A percentile compares a stretch with the other conserved stretches of the same genome.
phyloP scores from a whole-genome alignment of 176 grass and related monocot genomes.

The Puya raimondii region DNA sequence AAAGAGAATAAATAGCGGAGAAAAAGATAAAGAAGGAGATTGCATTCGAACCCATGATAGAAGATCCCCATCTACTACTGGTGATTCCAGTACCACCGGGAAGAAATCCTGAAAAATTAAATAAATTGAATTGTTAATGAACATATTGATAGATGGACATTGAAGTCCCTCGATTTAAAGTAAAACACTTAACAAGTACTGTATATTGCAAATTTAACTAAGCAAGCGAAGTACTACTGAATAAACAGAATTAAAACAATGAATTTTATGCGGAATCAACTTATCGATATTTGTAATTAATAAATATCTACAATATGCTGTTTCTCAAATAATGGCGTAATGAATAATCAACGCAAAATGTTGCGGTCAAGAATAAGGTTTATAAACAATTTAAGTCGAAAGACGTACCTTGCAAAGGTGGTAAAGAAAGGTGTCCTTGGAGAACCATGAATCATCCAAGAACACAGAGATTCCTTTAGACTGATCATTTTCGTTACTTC shows the following conservation, averaged over 20 bases:
- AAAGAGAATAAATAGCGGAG: background rate
- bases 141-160: background rate
- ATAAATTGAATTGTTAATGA: background rate
- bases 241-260: too few species aligned
- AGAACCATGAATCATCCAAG: slow-evolving; percentile 85
- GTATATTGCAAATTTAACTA: background rate
- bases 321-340: too few species aligned
- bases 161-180: background rate
- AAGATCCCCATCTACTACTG: slow-evolving; percentile 57
- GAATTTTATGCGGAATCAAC: too few species aligned
- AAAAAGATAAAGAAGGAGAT: slow-evolving; percentile 2
- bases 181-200: background rate
- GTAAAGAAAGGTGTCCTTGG: slow-evolving; percentile 69
- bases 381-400: background rate
- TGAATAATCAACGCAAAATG: too few species aligned
- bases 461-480: slow-evolving; percentile 36
- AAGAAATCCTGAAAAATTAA: slow-evolving; percentile 57
- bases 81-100: slow-evolving; percentile 35
- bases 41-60: slow-evolving; percentile 50
- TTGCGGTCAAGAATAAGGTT: too few species aligned
- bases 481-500: slow-evolving; percentile 21
- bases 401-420: slow-evolving; percentile 81
- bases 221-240: too few species aligned
- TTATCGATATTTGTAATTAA: too few species aligned
- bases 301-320: too few species aligned